Conservation (phyloP, 176 grass and related monocot species). For the Phyllostachys edulis region DNA sequence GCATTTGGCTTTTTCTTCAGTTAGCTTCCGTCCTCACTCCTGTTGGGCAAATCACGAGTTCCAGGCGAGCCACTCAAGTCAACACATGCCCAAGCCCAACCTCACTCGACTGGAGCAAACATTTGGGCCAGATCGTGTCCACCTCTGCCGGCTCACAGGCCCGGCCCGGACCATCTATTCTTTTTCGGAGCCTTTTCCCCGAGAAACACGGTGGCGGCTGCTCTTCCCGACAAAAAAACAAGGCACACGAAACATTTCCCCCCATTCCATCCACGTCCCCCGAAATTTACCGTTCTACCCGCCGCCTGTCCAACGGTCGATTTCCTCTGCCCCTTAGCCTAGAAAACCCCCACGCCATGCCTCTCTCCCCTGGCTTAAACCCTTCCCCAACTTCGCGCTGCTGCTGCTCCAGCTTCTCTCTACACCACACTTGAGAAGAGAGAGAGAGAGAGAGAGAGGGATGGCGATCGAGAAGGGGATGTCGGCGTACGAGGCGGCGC, state of each 20-base stretch:
- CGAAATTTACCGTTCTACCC: constrained; percentile 21
- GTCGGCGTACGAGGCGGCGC: constrained; percentile 72
- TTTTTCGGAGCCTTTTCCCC: background rate
- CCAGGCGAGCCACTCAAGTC: background rate
- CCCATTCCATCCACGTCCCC: too few species aligned
- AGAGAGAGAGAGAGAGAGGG: background rate
- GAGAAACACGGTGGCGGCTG: background rate
- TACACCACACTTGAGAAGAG: background rate
- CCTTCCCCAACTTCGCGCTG: background rate
- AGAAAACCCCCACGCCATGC: constrained; percentile 3
- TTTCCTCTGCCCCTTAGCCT: background rate
- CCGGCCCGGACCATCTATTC: background rate
- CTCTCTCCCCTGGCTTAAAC: constrained; percentile 7
- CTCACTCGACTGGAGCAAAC: background rate
- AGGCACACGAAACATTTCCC: too few species aligned
- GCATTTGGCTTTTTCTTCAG: too few species aligned
- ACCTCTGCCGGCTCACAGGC: background rate
- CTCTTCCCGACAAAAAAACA: background rate
- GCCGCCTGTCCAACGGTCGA: constrained; percentile 48
- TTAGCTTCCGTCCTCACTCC: too few species aligned
- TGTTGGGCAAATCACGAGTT: too few species aligned
- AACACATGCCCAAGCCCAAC: background rate
- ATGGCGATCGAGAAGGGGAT: constrained; percentile 50
- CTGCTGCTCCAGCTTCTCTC: background rate
- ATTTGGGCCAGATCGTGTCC: background rate